Conservation (phyloP, 2,329 filamentous ascomycete species). For the Bipolaris bicolor region DNA sequence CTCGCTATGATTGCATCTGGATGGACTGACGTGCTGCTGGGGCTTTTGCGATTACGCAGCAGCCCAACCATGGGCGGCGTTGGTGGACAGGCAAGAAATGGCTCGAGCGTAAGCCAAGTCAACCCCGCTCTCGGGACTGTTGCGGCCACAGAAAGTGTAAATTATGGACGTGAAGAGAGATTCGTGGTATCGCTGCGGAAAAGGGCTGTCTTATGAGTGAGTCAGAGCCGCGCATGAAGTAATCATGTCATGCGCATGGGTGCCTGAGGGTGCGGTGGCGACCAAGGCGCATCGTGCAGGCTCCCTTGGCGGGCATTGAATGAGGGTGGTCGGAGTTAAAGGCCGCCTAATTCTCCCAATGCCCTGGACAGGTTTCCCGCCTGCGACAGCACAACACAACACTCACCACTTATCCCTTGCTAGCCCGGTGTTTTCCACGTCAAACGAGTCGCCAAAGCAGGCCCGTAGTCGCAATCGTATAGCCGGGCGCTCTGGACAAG, state of each 20-base stretch:
- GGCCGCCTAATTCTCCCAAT: slow-evolving; percentile 20
- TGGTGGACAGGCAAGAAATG: background rate
- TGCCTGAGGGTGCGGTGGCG: slow-evolving; percentile 12
- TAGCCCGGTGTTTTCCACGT: background rate
- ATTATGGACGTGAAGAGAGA: background rate
- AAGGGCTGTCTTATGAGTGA: slow-evolving; percentile 6
- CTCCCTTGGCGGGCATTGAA: slow-evolving; percentile 15
- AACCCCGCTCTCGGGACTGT: slow-evolving; percentile 9
- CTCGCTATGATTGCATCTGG: background rate
- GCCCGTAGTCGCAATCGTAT: slow-evolving; percentile 3
- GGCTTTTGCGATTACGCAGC: too few species aligned
- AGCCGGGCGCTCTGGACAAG: slow-evolving; percentile 1
- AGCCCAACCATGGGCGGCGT: background rate
- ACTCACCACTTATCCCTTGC: background rate
- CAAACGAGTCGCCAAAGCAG: slow-evolving; percentile 12
- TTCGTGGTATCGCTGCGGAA: background rate
- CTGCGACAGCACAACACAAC: slow-evolving; percentile 11
- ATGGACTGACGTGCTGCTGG: background rate
- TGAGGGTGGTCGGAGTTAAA: slow-evolving; percentile 28
- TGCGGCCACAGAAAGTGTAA: background rate
- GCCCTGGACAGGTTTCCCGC: slow-evolving; percentile 9
- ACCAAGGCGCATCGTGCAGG: slow-evolving; percentile 3
- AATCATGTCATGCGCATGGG: slow-evolving; percentile 11
- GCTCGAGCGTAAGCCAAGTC: slow-evolving; percentile 8
- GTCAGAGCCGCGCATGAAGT: slow-evolving; percentile 22